phyloP scores from a whole-genome alignment of 2,329 filamentous ascomycete species.

The Aureobasidium subglaciale region DNA sequence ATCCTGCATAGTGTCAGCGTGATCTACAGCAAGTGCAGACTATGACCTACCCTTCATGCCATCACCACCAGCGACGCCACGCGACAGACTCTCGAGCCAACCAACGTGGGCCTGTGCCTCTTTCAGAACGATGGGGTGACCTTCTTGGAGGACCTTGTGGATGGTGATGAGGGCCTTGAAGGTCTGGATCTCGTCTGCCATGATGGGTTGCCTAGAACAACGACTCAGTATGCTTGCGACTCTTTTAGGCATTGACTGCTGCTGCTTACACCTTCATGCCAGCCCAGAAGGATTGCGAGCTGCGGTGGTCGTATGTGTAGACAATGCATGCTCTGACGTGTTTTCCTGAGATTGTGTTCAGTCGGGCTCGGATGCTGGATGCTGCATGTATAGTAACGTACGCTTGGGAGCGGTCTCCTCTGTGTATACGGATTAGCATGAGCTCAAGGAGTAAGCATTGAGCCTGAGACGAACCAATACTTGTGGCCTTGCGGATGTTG shows the following conservation, averaged over 20 bases:
- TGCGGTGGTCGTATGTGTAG: slow-evolving; percentile 99
- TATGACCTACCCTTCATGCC: slow-evolving; percentile 39
- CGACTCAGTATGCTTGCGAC: slow-evolving; percentile 8
- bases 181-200: slow-evolving; percentile 96
- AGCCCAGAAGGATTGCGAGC: slow-evolving; percentile 88
- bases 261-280: slow-evolving; percentile 89
- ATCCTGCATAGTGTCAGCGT: slow-evolving; percentile 45
- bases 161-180: slow-evolving; percentile 98
- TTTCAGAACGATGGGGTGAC: slow-evolving; percentile 77
- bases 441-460: slow-evolving; percentile 4
- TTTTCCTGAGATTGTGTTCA: slow-evolving; percentile 52
- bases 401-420: slow-evolving; percentile 63
- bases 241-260: slow-evolving; percentile 2
- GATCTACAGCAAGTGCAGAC: neutral
- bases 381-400: slow-evolving; percentile 31
- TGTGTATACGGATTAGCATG: slow-evolving; percentile 25
- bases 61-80: slow-evolving; percentile 67
- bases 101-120: slow-evolving; percentile 82
- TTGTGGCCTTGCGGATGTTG: slow-evolving; percentile 62
- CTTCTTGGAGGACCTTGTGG: slow-evolving; percentile 96
- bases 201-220: slow-evolving; percentile 72
- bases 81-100: slow-evolving; percentile 89
- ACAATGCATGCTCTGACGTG: slow-evolving; percentile 98
- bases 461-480: slow-evolving; percentile 43
- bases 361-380: slow-evolving; percentile 11